Base-by-base conservation (phyloP, 2,329 filamentous ascomycete genomes). In the Aspergillus clavatus region DNA sequence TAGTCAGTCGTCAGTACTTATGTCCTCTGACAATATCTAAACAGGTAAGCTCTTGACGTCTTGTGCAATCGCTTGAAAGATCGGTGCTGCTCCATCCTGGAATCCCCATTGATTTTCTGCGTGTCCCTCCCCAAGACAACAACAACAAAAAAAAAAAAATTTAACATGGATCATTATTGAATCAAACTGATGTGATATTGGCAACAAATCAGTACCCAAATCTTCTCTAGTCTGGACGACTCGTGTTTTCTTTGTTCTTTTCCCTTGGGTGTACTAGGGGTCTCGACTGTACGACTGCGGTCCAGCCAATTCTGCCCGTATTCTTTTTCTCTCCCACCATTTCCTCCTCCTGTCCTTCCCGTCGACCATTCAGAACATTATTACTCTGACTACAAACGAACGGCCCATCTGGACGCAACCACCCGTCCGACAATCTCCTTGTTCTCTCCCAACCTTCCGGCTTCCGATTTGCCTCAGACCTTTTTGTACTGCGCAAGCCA, bases 1-100 rank as follows among this genome's bases (percentile, higher is more conserved):
- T n/a, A n/a, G n/a, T n/a, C n/a, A n/a, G n/a, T n/a, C n/a, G n/a
- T n/a, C n/a, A n/a, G n/a, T n/a, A n/a, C n/a, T n/a, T n/a, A n/a
- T n/a, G n/a, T n/a, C n/a, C n/a, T n/a, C n/a, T n/a, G n/a, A n/a
- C n/a, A n/a, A n/a, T n/a, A n/a, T n/a, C n/a, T n/a, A n/a, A 42
- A 47, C 37, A 50, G 47, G 53, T 52, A 55, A 51, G 51, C 47
- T 51, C 51, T 43, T 47, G 45, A n/a, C n/a, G n/a, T n/a, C 40
- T 43, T 42, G 42, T 43, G 45, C 39, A 29, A 42, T 44, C 40
- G 38, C 43, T 43, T 41, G 46, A 48, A 46, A n/a, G 44, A 44
- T 43, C 33, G 46, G n/a, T 44, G 27, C 39, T 37, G 43, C 41
- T 24, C 27, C 37, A n/a, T 28, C 35, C 40, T 38, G 47, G 45